Conservation (phyloP, 805 yeast genomes). For the Starmera caribaea region DNA sequence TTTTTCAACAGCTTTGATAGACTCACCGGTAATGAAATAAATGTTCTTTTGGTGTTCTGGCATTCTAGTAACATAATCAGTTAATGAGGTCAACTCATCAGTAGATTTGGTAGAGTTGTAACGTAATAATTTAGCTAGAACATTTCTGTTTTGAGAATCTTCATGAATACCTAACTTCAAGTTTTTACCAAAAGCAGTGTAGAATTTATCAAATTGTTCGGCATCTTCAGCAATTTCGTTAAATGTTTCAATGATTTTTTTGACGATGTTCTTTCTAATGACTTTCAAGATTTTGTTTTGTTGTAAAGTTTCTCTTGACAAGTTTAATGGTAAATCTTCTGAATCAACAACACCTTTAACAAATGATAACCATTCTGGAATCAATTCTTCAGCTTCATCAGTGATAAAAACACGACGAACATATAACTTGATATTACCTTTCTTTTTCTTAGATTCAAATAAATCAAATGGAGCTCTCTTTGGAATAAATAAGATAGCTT, state of each 20-base stretch:
- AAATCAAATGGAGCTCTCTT: slow-evolving; percentile 99
- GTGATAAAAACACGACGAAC: slow-evolving; percentile 99
- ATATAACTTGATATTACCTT: slow-evolving; percentile 95
- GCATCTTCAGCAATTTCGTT: slow-evolving; percentile 98
- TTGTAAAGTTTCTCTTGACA: slow-evolving; percentile 99
- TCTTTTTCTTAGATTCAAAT: slow-evolving; percentile 98
- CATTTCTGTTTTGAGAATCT: slow-evolving; percentile 94
- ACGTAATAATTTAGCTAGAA: slow-evolving; percentile 93
- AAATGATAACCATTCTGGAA: slow-evolving; percentile 97
- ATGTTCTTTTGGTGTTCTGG: slow-evolving; percentile 99
- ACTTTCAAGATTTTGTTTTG: slow-evolving; percentile 99
- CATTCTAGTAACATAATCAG: slow-evolving; percentile 99
- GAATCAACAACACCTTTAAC: slow-evolving; percentile 99
- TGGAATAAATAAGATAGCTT: slow-evolving; percentile 95
- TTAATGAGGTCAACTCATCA: slow-evolving; percentile 89
- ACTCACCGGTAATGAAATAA: slow-evolving; percentile 99
- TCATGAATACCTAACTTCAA: slow-evolving; percentile 98
- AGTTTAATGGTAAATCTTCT: slow-evolving; percentile 98
- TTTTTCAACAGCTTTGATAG: slow-evolving; percentile 93
- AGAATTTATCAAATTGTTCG: slow-evolving; percentile 97
- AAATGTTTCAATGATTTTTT: slow-evolving; percentile 97
- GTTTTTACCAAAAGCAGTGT: slow-evolving; percentile 96
- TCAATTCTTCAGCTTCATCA: slow-evolving; percentile 98
- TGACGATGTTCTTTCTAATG: slow-evolving; percentile 97
- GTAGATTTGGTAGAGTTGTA: slow-evolving; percentile 92